Evolutionary conservation across 179 eudicot genomes (phyloP).

Genomic region (Silene vulgaris): DNA sequence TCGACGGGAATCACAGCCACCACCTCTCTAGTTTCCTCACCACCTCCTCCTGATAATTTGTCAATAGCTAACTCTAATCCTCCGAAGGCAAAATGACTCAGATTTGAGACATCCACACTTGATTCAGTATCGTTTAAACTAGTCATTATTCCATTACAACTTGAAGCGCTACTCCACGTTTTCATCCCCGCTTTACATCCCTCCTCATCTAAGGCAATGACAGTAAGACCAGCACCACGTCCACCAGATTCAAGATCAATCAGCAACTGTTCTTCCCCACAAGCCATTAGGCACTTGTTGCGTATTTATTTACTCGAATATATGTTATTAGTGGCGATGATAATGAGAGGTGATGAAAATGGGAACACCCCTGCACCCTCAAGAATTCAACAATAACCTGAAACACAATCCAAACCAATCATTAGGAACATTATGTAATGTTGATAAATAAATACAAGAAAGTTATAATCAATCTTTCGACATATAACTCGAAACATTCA

Average conservation of each 20-base stretch:
- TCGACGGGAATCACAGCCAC: constrained; percentile 25
- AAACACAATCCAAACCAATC: constrained; percentile 14
- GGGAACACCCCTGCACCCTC: constrained; percentile 32
- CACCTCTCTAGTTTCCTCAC: constrained; percentile 28
- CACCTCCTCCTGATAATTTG: constrained; percentile 21
- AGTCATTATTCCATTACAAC: constrained; percentile 20
- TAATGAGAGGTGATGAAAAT: neutral
- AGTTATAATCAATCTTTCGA: constrained; percentile 21
- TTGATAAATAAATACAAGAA: neutral
- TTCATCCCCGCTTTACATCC: constrained; percentile 20
- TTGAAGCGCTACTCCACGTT: constrained; percentile 15
- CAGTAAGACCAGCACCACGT: neutral
- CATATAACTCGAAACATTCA: neutral
- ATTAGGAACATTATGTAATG: constrained; percentile 8
- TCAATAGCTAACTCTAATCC: constrained; percentile 25
- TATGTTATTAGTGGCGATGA: neutral
- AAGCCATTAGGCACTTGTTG: constrained; percentile 24
- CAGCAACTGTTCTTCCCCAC: constrained; percentile 25
- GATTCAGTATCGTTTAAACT: constrained; percentile 23
- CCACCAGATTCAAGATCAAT: constrained; percentile 38
- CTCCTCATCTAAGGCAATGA: constrained; percentile 30
- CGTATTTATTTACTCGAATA: constrained; percentile 1
- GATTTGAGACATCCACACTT: constrained; percentile 17
- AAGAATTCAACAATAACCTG: constrained; percentile 15
- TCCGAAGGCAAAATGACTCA: constrained; percentile 12